phyloP scores from a whole-genome alignment of 176 grass and related monocot genomes.

The Thalia dealbata region DNA sequence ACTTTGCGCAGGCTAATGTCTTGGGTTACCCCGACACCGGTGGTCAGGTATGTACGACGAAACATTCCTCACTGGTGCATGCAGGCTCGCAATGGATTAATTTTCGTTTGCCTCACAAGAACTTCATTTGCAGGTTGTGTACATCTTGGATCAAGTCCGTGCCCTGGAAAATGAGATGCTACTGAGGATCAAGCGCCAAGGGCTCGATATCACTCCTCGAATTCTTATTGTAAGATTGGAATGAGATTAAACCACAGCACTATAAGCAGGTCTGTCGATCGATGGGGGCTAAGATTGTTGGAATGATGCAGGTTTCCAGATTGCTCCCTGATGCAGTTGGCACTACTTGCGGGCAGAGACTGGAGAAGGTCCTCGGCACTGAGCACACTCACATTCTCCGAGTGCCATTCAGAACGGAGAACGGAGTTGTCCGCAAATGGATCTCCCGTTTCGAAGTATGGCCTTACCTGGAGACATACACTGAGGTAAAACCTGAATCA shows the following conservation, averaged over 20 bases:
- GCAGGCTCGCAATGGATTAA: not conserved
- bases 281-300: not conserved
- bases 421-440: slow-evolving; percentile 95
- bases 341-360: slow-evolving; percentile 84
- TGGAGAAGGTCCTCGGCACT: slow-evolving; percentile 94
- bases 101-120: not conserved
- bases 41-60: slow-evolving; percentile 85
- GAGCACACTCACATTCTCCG: slow-evolving; percentile 97
- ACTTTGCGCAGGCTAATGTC: slow-evolving; percentile 97
- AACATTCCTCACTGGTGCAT: not conserved
- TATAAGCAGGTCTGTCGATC: not conserved
- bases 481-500: slow-evolving; percentile 50
- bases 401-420: slow-evolving; percentile 89
- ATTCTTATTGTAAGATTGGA: slow-evolving; percentile 84
- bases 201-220: slow-evolving; percentile 80
- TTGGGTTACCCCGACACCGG: slow-evolving; percentile 98
- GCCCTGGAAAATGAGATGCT: slow-evolving; percentile 97
- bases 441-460: slow-evolving; percentile 99
- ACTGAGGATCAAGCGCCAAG: slow-evolving; percentile 90
- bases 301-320: slow-evolving; percentile 51
- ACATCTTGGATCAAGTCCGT: slow-evolving; percentile 98
- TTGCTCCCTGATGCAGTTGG: slow-evolving; percentile 89
- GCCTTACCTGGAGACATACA: slow-evolving; percentile 94
- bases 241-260: not conserved
- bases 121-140: slow-evolving; percentile 53